phyloP scores from a whole-genome alignment of 352 stramenopile species.

The Bremia lactucae region DNA sequence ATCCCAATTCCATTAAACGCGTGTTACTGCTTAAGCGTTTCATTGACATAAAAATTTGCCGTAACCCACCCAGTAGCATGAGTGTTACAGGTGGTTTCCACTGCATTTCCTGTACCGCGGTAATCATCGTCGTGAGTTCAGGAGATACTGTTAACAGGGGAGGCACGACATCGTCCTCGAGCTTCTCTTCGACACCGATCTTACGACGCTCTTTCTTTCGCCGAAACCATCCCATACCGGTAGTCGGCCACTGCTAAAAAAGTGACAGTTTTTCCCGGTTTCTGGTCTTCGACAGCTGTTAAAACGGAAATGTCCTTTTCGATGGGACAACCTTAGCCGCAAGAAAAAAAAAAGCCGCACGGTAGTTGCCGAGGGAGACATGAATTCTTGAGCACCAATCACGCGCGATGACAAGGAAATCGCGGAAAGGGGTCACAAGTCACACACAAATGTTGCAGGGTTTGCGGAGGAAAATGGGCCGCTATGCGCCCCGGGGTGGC shows the following conservation, averaged over 20 bases:
- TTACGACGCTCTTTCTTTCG: conserved; percentile 8
- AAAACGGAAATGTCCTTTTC: conserved; percentile 1
- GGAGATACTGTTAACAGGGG: no score
- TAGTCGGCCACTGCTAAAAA: background rate
- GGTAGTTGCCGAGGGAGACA: conserved; percentile 1
- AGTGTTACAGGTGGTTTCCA: conserved; percentile 50
- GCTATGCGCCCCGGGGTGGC: conserved; percentile 17
- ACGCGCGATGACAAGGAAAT: conserved; percentile 8
- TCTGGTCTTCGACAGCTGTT: conserved; percentile 12
- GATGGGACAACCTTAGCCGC: conserved; percentile 12
- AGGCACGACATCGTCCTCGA: conserved; percentile 10
- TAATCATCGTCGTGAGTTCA: conserved; percentile 29
- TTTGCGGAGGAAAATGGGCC: conserved; percentile 48
- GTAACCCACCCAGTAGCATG: conserved; percentile 25
- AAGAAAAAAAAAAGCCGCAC: conserved; percentile 7
- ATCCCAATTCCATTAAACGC: background rate
- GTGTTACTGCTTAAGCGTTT: no score
- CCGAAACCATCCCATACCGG: conserved; percentile 12
- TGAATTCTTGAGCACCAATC: conserved; percentile 5
- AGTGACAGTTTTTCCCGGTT: background rate
- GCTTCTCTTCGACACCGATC: conserved; percentile 4
- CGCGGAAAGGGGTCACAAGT: conserved; percentile 2
- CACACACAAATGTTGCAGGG: conserved; percentile 37
- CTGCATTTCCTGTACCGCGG: conserved; percentile 42
- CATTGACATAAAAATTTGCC: no score